A percentile compares a stretch with the other conserved stretches of the same genome.
Evolutionary conservation across 2,329 filamentous ascomycete species (phyloP).

Genomic region (Parasarocladium wereldwijsianum): DNA sequence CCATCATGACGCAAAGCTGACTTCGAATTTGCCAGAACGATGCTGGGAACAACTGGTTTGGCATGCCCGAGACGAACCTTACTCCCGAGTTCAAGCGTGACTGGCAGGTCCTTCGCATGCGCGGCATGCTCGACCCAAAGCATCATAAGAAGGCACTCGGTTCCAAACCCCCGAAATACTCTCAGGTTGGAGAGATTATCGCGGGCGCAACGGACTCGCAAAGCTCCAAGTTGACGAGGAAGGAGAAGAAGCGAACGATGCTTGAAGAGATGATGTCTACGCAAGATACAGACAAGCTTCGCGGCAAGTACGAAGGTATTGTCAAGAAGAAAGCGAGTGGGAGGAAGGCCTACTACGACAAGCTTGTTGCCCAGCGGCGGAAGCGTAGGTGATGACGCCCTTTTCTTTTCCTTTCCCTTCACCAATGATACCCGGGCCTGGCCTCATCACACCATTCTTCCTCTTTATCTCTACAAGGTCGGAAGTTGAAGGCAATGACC

Average conservation of each 20-base stretch:
- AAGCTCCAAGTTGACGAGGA: constrained; percentile 66
- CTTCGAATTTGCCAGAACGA: constrained; percentile 26
- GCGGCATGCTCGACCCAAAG: constrained; percentile 77
- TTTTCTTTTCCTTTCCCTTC: constrained; percentile 1
- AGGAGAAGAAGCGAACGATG: constrained; percentile 75
- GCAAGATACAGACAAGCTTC: constrained; percentile 51
- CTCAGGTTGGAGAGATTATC: constrained; percentile 76
- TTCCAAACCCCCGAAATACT: constrained; percentile 55
- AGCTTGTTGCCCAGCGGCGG: constrained; percentile 38
- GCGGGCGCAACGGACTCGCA: constrained; percentile 82
- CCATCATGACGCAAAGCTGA: constrained; percentile 10
- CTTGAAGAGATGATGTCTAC: constrained; percentile 60
- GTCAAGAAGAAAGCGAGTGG: constrained; percentile 73
- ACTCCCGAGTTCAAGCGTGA: constrained; percentile 81
- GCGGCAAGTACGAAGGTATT: constrained; percentile 75
- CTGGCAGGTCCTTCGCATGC: constrained; percentile 77
- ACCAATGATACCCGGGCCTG: not conserved
- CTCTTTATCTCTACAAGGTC: too few species aligned
- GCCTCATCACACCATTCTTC: too few species aligned
- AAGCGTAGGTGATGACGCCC: constrained; percentile 10
- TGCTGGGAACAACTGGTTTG: constrained; percentile 74
- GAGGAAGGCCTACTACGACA: constrained; percentile 81
- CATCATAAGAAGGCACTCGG: constrained; percentile 85
- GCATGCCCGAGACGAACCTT: constrained; percentile 70
- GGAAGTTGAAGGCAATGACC: too few species aligned